Percentiles rank a stretch among this genome's conserved stretches.
These are phyloP conservation scores for Eleusine indica DNA, from an alignment of 176 grass and related monocot genomes.

Conservation along the genomic window DNA sequence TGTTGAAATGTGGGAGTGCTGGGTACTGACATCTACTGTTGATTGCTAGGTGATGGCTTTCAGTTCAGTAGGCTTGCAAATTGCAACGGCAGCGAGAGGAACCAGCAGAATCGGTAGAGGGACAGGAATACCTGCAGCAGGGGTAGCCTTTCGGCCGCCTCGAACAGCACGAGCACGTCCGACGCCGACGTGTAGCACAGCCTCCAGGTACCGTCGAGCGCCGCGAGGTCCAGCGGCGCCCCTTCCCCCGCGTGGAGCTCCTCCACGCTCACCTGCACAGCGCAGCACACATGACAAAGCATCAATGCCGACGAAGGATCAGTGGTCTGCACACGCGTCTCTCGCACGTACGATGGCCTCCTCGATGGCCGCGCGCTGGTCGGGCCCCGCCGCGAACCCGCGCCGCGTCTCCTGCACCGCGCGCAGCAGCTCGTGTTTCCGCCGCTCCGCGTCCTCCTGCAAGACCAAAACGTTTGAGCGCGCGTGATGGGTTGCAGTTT, in stretches of 20 bases:
- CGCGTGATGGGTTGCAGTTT: not conserved
- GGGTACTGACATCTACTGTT: not conserved
- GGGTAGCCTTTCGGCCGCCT: constrained; percentile 79
- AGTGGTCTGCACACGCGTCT: not conserved
- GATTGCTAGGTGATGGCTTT: not conserved
- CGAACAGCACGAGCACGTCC: constrained; percentile 85
- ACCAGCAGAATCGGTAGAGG: not conserved
- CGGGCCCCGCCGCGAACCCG: constrained; percentile 58
- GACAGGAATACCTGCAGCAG: constrained; percentile 52
- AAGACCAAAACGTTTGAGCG: constrained; percentile 26
- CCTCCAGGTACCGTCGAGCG: constrained; percentile 90
- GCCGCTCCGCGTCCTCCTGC: constrained; percentile 56
- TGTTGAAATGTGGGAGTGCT: not conserved
- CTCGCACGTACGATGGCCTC: constrained; percentile 67
- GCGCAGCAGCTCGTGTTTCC: constrained; percentile 80
- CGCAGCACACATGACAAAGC: not conserved
- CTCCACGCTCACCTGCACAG: constrained; percentile 77
- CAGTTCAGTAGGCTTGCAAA: not conserved
- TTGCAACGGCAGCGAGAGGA: not conserved
- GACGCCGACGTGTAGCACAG: constrained; percentile 86
- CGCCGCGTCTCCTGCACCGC: constrained; percentile 79
- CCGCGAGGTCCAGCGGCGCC: constrained; percentile 58
- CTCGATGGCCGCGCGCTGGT: constrained; percentile 86
- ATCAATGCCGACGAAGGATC: not conserved
- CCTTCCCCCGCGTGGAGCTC: constrained; percentile 61